A percentile compares a stretch with the other conserved stretches of the same genome.
These are phyloP conservation scores for Ramalina peruviana DNA, from an alignment of 495 filamentous ascomycete species.

Conservation along the genomic window DNA sequence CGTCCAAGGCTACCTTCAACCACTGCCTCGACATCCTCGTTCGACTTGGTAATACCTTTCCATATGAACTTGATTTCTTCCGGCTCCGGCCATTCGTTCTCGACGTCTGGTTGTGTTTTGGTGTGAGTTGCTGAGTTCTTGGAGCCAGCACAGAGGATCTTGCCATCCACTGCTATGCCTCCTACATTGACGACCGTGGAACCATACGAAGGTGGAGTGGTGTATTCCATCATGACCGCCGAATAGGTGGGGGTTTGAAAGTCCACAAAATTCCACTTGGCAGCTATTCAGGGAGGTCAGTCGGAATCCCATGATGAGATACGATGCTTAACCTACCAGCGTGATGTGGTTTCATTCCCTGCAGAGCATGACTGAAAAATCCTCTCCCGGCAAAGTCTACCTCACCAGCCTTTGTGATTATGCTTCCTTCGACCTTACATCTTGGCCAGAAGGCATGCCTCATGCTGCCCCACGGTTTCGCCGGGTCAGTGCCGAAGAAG, in stretches of 20 bases:
- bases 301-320: neutral
- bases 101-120: conserved; percentile 49
- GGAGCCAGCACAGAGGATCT: conserved; percentile 61
- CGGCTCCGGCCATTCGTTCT: conserved; percentile 84
- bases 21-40: conserved; percentile 50
- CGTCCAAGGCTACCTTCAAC: conserved; percentile 57
- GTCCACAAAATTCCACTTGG: conserved; percentile 84
- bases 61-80: conserved; percentile 60
- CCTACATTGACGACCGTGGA: conserved; percentile 76
- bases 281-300: conserved; percentile 33
- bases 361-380: conserved; percentile 67
- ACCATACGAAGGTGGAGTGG: conserved; percentile 88
- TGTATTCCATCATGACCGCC: conserved; percentile 90
- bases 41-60: conserved; percentile 66
- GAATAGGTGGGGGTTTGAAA: conserved; percentile 81
- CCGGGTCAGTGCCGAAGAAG: conserved; percentile 69
- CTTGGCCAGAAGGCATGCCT: conserved; percentile 87
- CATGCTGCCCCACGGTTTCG: conserved; percentile 84
- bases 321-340: conserved; percentile 41
- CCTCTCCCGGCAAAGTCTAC: conserved; percentile 69
- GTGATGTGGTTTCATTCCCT: conserved; percentile 99
- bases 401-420: conserved; percentile 72
- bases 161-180: conserved; percentile 63
- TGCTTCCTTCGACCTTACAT: conserved; percentile 62
- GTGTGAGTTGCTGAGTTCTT: conserved; percentile 51